These are phyloP conservation scores for Garcileccinum viscosum DNA, from an alignment of 1,284 basidiomycete genomes.

Conservation along the genomic window DNA sequence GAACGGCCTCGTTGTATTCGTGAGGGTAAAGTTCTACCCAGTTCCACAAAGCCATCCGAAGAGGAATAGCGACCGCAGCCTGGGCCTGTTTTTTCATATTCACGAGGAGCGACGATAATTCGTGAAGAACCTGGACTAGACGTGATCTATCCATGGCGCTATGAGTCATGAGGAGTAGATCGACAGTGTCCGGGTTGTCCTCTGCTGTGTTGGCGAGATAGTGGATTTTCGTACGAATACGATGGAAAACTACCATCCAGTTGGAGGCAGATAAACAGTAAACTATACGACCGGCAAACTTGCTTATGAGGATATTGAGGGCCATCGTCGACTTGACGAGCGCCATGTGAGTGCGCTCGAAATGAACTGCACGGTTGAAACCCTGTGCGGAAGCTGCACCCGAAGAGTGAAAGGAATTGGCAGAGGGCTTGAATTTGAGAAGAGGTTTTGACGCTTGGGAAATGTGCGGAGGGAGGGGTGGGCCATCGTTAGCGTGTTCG, in stretches of 20 bases:
- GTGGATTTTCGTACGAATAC: conserved; percentile 77
- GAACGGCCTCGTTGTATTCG: conserved; percentile 81
- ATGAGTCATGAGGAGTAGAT: conserved; percentile 77
- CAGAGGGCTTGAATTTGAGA: conserved; percentile 39
- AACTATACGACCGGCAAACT: conserved; percentile 79
- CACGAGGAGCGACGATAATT: conserved; percentile 83
- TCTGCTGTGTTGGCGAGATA: conserved; percentile 61
- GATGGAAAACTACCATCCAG: conserved; percentile 81
- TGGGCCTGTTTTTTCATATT: conserved; percentile 84
- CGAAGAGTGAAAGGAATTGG: conserved; percentile 41
- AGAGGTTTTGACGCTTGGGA: conserved; percentile 37
- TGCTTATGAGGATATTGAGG: conserved; percentile 67
- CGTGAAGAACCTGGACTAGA: conserved; percentile 73
- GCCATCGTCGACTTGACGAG: conserved; percentile 62
- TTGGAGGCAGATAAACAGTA: conserved; percentile 91
- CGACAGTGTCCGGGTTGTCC: conserved; percentile 68
- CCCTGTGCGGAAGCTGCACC: conserved; percentile 28
- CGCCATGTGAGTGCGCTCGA: conserved; percentile 73
- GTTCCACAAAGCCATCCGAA: conserved; percentile 88
- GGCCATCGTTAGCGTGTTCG: conserved; percentile 28
- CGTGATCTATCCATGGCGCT: conserved; percentile 71
- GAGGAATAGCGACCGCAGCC: conserved; percentile 71
- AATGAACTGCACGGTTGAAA: conserved; percentile 49
- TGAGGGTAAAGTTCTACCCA: conserved; percentile 87
- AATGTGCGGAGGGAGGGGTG: conserved; percentile 39